Evolutionary conservation across 805 yeast genomes (phyloP).

Genomic region (Suhomyces sp.): DNA sequence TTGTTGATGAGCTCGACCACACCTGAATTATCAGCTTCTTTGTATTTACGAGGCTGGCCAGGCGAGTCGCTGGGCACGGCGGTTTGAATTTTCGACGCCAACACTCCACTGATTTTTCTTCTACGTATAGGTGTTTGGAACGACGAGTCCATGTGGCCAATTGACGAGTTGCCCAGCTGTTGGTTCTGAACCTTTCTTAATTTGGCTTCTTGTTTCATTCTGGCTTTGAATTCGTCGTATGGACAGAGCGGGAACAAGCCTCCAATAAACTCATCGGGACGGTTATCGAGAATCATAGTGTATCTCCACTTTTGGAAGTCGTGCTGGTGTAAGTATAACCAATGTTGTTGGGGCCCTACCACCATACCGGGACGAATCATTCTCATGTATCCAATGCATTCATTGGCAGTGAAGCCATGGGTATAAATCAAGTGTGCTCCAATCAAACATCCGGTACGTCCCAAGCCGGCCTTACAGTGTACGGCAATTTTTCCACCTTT

Average conservation of each 20-base stretch:
- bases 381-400: conserved; percentile 94
- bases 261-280: conserved; percentile 64
- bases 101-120: conserved; percentile 61
- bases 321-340: conserved; percentile 94
- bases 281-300: conserved; percentile 75
- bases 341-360: conserved; percentile 99
- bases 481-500: conserved; percentile 94
- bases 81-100: conserved; percentile 61
- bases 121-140: conserved; percentile 76
- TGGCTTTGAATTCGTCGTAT: conserved; percentile 57
- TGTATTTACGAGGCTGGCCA: conserved; percentile 88
- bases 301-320: conserved; percentile 96
- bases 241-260: conserved; percentile 62
- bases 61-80: conserved; percentile 93
- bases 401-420: conserved; percentile 95
- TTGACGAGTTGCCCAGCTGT: conserved; percentile 27
- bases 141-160: conserved; percentile 40
- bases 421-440: conserved; percentile 97
- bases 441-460: conserved; percentile 95
- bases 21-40: conserved; percentile 27
- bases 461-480: conserved; percentile 98
- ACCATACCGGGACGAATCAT: conserved; percentile 99
- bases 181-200: conserved; percentile 32
- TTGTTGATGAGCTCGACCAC: conserved; percentile 41
- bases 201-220: conserved; percentile 45